Conservation (phyloP, 306 rosid species). For the Acmispon strigosus region DNA sequence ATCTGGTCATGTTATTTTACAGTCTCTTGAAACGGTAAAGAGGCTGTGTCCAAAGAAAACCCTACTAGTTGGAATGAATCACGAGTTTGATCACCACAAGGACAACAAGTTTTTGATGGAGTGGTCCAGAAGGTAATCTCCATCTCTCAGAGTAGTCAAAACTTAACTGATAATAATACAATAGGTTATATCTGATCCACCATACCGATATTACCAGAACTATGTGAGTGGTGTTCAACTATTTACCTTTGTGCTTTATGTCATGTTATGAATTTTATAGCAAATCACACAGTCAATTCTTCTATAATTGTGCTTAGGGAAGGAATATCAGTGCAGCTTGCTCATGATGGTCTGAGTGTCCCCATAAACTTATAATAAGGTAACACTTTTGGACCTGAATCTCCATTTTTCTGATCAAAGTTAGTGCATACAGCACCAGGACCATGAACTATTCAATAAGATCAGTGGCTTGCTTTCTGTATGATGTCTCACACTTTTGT, state of each 20-base stretch:
- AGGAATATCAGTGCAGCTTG: conserved; percentile 83
- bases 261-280: neutral
- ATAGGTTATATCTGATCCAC: neutral
- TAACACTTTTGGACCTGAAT: neutral
- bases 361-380: conserved; percentile 54
- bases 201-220: neutral
- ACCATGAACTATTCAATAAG: neutral
- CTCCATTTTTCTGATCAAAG: neutral
- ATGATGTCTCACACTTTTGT: neutral
- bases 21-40: conserved; percentile 84
- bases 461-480: conserved; percentile 9
- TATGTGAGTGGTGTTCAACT: neutral
- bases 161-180: neutral
- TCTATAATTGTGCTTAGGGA: conserved; percentile 43
- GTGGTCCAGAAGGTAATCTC: conserved; percentile 63
- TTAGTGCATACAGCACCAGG: neutral
- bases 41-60: conserved; percentile 68
- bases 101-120: conserved; percentile 68
- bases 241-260: neutral
- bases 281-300: neutral
- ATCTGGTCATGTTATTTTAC: conserved; percentile 23
- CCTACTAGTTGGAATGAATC: conserved; percentile 75
- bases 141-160: conserved; percentile 10
- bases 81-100: conserved; percentile 62
- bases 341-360: conserved; percentile 79